phyloP scores from a whole-genome alignment of 169 alveolate species.

The Perkinsus chesapeaki region DNA sequence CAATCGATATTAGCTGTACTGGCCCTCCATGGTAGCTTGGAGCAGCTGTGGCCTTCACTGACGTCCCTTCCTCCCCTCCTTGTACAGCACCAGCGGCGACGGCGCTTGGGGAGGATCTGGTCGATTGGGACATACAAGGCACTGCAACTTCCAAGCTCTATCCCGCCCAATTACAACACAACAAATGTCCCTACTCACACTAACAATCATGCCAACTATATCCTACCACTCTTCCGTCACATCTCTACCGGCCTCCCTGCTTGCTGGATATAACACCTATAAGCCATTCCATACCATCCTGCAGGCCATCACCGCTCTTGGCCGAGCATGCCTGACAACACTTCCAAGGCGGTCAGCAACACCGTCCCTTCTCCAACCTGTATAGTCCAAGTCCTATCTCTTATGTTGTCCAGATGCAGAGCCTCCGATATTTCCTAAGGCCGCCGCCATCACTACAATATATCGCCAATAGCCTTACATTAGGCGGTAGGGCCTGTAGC shows the following conservation, averaged over 20 bases:
- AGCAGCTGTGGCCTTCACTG: neutral
- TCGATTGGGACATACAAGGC: neutral
- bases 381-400: constrained; percentile 67
- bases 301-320: constrained; percentile 60
- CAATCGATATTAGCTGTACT: constrained; percentile 16
- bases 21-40: constrained; percentile 14
- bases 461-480: neutral
- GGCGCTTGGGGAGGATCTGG: neutral
- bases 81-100: neutral
- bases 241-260: neutral
- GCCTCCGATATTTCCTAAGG: constrained; percentile 38
- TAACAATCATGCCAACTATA: too few relatives aligned
- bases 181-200: too few relatives aligned
- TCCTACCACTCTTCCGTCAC: too few relatives aligned
- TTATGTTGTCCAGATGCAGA: constrained; percentile 44
- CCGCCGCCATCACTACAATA: neutral
- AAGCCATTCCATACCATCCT: constrained; percentile 77
- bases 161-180: too few relatives aligned
- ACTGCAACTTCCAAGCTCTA: neutral
- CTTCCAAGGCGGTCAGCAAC: neutral
- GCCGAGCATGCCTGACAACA: constrained; percentile 71
- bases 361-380: neutral
- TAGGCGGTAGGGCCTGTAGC: constrained; percentile 62
- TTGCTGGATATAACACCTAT: constrained; percentile 13
- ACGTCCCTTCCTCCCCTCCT: neutral